Evolutionary conservation across 805 yeast species (phyloP).

Genomic region (Ogataea saltuana): DNA sequence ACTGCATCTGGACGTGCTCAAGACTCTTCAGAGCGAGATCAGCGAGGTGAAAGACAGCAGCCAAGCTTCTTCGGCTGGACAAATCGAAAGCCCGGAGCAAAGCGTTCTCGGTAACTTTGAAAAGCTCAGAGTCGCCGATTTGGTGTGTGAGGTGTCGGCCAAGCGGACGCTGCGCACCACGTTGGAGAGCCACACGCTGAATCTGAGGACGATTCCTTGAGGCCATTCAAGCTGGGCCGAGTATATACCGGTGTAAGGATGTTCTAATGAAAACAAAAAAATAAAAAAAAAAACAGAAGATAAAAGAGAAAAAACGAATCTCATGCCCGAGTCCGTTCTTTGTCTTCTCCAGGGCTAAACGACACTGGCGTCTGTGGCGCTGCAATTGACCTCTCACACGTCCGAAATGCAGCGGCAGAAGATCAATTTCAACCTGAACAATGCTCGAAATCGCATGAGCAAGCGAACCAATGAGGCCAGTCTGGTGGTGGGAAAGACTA

Average conservation of each 20-base stretch:
- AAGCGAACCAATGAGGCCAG: slow-evolving; percentile 38
- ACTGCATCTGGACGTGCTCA: slow-evolving; percentile 18
- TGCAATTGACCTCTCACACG: background rate
- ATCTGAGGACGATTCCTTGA: background rate
- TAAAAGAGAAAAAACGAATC: background rate
- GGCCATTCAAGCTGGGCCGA: background rate
- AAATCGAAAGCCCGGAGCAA: background rate
- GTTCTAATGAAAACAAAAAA: background rate
- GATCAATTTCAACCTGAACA: slow-evolving; percentile 30
- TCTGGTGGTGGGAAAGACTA: slow-evolving; percentile 32
- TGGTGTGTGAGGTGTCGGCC: too few species aligned
- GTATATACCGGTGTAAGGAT: slow-evolving; percentile 1
- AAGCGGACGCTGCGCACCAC: slow-evolving; percentile 14
- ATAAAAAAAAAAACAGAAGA: background rate
- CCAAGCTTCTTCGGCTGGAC: background rate
- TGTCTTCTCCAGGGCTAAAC: too few species aligned
- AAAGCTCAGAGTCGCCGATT: too few species aligned
- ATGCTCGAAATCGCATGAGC: slow-evolving; percentile 31
- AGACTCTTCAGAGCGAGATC: slow-evolving; percentile 21
- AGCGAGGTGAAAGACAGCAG: slow-evolving; percentile 2
- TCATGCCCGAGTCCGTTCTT: background rate
- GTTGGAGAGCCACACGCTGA: slow-evolving; percentile 7
- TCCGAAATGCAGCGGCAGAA: slow-evolving; percentile 24
- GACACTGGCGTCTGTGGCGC: too few species aligned
- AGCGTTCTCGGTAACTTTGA: too few species aligned